Base-by-base conservation (phyloP, 139 green algal genomes). In the Volvox reticuliferus region DNA sequence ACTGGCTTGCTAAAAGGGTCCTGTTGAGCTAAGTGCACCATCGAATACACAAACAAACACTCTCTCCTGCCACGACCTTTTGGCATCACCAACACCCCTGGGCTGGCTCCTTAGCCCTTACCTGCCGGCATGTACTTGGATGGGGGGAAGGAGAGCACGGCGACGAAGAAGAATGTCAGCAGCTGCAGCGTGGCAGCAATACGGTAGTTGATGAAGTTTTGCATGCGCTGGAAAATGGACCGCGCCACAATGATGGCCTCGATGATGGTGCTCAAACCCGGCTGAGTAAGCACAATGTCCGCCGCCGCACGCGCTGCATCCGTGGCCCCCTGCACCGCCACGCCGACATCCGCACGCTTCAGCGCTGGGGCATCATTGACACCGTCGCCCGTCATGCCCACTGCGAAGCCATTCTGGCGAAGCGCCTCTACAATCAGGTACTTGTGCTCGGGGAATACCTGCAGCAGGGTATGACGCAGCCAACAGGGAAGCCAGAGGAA, bases 361-460 rank as follows among this genome's bases (percentile, higher is more conserved):
- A 99, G 96, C 2, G 98, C 98, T 20, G 98, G 98, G 0, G 98
- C 98, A 91, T 99, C 98, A 79, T 99, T 99, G 12, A 99, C 98
- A 26, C 98, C 98, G 91, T 99, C 98, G 14, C 98, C 98, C 30
- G 98, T 99, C 98, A 99, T 99, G 55, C 97, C 98, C 16, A 94
- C 93, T 21, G 94, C 95, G 91, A 97, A 97, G 88, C 96, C 96
- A 69, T 88, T 92, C 88, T 92, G 89, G 62, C 89, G 89, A 30
- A 97, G 93, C n/a, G 86, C 81, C 93, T 98, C 95, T 26, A 98
- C 96, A 61, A 98, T 97, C n/a, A 97, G 91, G 92, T 94, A 97
- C 93, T 98, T 98, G 94, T 98, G 96, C 91, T 97, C 94, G 16
- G 96, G 96, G 93, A 87, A 96, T 1, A 95, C 92, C 90, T 93